Base-by-base conservation (phyloP, 2,329 filamentous ascomycete genomes). In the Didymella segeticola region DNA sequence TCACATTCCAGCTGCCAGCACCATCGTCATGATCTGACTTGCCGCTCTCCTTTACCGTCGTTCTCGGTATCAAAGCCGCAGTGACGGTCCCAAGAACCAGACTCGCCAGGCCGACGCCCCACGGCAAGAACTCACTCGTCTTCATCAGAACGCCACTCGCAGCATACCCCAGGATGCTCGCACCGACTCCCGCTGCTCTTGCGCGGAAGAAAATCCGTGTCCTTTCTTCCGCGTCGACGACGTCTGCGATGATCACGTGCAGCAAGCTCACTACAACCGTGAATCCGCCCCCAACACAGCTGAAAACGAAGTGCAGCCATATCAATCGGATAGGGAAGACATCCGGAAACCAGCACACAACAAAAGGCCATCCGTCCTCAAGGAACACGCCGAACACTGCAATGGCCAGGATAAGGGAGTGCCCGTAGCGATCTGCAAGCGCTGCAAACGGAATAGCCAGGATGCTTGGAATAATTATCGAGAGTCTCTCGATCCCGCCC, bases 401-500 rank as follows among this genome's bases (percentile, higher is more conserved):
- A 34, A 65, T 23, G 0, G 53, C 55, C 5, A 65, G 43, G 15
- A 65, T 57, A 4, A 55, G 20, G 1, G 52, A 54, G 26, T 65
- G 62, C 2, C 62, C 62, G 33, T 53, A 51, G 2, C 56, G 54
- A 33, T 65, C 62, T 8, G 62, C 62, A 1, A 65, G 47, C 29
- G 56, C 57, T 7, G 60, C 60, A 19, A 65, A 65, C 0, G 62
- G 62, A 20, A 65, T 60, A 2, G 57, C 57, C 5, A 65, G 51
- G 7, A 65, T 43, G 12, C 56, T 60, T 5, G 62, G 62, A 4
- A 65, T 58, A 15, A 65, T 56, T 5, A 63, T 58, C 0, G 55
- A 57, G 2, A 65, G 45, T 1, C 62, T 43, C 43, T 65, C 62
- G 4, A 65, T 54, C 1, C 62, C 62, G 7, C 49, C 43, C 12